Evolutionary conservation across 139 green algal genomes (phyloP).

Genomic region (Chlorella vulgaris): DNA sequence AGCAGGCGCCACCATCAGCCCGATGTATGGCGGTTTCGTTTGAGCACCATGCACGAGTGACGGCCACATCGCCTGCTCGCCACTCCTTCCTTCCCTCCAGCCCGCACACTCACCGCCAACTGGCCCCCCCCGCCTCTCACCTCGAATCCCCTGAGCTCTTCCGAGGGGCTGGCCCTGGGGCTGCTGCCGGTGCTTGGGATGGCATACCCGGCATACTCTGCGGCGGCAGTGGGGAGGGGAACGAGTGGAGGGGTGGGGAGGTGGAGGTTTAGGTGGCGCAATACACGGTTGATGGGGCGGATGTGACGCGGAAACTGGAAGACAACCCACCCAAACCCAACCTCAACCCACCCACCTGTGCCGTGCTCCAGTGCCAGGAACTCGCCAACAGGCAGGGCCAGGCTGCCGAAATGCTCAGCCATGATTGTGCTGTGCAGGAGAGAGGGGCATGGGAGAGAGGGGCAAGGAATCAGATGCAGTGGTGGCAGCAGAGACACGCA

Average conservation of each 20-base stretch:
- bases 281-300: too few relatives aligned
- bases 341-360: conserved; percentile 51
- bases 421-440: conserved; percentile 59
- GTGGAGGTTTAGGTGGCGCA: too few relatives aligned
- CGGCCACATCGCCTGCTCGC: neutral
- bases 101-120: neutral
- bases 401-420: conserved; percentile 67
- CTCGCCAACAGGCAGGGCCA: conserved; percentile 83
- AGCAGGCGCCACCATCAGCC: too few relatives aligned
- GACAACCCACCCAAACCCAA: neutral
- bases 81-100: too few relatives aligned
- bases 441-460: neutral
- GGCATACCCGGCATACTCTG: conserved; percentile 52
- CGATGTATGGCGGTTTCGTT: too few relatives aligned
- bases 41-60: neutral
- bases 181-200: conserved; percentile 43
- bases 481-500: neutral
- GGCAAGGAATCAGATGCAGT: neutral
- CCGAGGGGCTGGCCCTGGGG: neutral
- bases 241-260: neutral
- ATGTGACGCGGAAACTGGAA: neutral
- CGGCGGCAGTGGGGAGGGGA: neutral
- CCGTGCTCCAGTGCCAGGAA: conserved; percentile 83
- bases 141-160: conserved; percentile 36
- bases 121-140: neutral